These are phyloP conservation scores for Calocybe gangraenosa DNA, from an alignment of 768 basidiomycete genomes.

Conservation along the genomic window DNA sequence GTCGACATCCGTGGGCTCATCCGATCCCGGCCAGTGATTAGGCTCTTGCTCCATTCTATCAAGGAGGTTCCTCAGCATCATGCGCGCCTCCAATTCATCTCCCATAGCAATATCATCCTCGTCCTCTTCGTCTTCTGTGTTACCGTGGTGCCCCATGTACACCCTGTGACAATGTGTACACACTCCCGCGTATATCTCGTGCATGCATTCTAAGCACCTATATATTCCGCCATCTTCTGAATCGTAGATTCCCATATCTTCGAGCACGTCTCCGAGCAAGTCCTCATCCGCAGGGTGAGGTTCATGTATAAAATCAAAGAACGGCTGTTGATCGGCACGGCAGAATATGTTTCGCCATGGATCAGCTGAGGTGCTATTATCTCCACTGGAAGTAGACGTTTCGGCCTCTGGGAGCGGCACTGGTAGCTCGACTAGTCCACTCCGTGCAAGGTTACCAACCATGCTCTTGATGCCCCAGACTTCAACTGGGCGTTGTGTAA, in stretches of 20 bases:
- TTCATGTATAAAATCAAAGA: slow-evolving; percentile 9
- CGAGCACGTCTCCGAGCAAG: slow-evolving; percentile 26
- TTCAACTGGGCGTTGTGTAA: slow-evolving; percentile 61
- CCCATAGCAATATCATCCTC: slow-evolving; percentile 1
- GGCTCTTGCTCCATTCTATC: no score
- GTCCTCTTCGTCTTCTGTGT: slow-evolving; percentile 33
- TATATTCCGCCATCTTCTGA: slow-evolving; percentile 74
- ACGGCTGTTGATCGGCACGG: slow-evolving; percentile 19
- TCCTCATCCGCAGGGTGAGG: slow-evolving; percentile 18
- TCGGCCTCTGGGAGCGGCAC: slow-evolving; percentile 15
- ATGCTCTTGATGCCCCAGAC: slow-evolving; percentile 71
- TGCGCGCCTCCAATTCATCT: not conserved
- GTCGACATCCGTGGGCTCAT: not conserved
- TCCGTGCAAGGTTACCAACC: slow-evolving; percentile 47
- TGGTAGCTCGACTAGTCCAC: slow-evolving; percentile 42
- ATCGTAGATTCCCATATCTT: slow-evolving; percentile 62
- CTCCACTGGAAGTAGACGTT: slow-evolving; percentile 16
- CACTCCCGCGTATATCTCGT: slow-evolving; percentile 70
- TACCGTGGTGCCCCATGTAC: slow-evolving; percentile 54
- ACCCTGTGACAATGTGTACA: slow-evolving; percentile 60
- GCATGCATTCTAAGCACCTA: slow-evolving; percentile 70
- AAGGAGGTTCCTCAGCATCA: not conserved
- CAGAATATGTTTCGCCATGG: slow-evolving; percentile 69
- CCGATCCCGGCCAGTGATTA: not conserved
- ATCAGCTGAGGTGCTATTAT: slow-evolving; percentile 32